Evolutionary conservation across 106 monocot genomes (phyloP), one percentile per base, ranked within the genome.

Genomic region (Apostasia shenzhenica): DNA sequence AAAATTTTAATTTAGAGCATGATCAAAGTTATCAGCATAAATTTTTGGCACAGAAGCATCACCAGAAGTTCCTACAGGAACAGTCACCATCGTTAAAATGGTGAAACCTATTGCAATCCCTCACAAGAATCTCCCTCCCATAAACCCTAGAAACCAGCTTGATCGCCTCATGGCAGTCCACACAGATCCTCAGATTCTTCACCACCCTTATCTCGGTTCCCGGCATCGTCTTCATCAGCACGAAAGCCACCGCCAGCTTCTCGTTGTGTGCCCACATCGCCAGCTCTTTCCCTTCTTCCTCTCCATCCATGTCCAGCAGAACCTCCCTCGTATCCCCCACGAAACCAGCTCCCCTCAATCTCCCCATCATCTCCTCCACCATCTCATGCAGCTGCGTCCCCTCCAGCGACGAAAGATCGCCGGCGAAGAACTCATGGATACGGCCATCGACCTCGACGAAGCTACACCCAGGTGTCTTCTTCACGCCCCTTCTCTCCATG

Each of bases 401-500:
- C 45, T 63, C 62, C 37, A 26, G 37, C 5, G 5, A 7, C 38
- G 65, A 65, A 6, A 65, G 0, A 3, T 48, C 48, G 46, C 65
- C 65, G 65, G 65, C 48, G 46, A 48, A 48, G 65, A 65, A 65
- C 37, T 65, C 49, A 8, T 65, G 65, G 48, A 65, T 8, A 7
- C 3, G 26, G 38, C 65, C 48, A 13, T 65, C 48, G 26, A 68
- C 13, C 41, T 69, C 76, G 7, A 69, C 37, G 52, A 38, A 39
- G 61, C 80, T 80, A 45, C 59, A 65, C n/a, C 79, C 83, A 12
- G 79, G 57, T 8, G 63, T 12, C 56, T 83, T 83, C 0, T 72
- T 76, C 62, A 79, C 76, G 1, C 83, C 79, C 0, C 61, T 48
- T 0, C 40, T 55, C 46, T 80, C 80, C 79, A 85, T 82, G 52